A percentile compares a stretch with the other conserved stretches of the same genome.
Conservation (phyloP, 2,329 filamentous ascomycete species). For the Calonectria naviculata region DNA sequence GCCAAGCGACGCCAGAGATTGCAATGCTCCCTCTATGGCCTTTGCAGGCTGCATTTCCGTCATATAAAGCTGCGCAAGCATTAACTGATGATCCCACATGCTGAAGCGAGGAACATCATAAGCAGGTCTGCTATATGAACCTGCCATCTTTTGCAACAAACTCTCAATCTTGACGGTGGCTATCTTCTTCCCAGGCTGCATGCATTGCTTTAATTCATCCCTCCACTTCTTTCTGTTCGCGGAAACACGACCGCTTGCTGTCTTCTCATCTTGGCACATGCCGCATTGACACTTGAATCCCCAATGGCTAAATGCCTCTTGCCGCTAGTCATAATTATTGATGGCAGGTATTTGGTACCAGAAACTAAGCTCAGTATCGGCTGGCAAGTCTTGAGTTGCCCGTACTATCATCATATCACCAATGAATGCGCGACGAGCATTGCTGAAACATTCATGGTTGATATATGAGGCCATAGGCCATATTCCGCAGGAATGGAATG, state of each 20-base stretch:
- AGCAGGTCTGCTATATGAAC: background rate
- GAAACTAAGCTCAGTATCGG: conserved; percentile 58
- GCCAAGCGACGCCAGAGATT: background rate
- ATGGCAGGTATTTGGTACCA: conserved; percentile 44
- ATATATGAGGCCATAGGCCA: conserved; percentile 61
- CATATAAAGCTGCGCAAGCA: background rate
- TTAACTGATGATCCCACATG: background rate
- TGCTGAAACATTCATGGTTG: conserved; percentile 64
- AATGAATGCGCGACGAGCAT: conserved; percentile 60
- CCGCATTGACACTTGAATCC: background rate
- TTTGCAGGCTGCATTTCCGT: background rate
- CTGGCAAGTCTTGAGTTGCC: conserved; percentile 54
- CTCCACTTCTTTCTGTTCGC: background rate
- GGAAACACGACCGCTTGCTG: background rate
- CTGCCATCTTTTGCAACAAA: background rate
- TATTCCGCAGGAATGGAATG: conserved; percentile 50
- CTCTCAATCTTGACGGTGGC: background rate
- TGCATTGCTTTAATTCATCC: no score
- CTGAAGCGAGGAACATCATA: background rate
- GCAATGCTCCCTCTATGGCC: background rate
- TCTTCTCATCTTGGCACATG: background rate
- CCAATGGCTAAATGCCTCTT: background rate
- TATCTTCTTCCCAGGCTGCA: background rate
- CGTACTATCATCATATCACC: conserved; percentile 65
- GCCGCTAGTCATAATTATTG: background rate